Percentiles rank a stretch among this genome's conserved stretches.
Evolutionary conservation across 2,329 filamentous ascomycete genomes (phyloP).

Genomic region (Coniochaeta ligniaria): DNA sequence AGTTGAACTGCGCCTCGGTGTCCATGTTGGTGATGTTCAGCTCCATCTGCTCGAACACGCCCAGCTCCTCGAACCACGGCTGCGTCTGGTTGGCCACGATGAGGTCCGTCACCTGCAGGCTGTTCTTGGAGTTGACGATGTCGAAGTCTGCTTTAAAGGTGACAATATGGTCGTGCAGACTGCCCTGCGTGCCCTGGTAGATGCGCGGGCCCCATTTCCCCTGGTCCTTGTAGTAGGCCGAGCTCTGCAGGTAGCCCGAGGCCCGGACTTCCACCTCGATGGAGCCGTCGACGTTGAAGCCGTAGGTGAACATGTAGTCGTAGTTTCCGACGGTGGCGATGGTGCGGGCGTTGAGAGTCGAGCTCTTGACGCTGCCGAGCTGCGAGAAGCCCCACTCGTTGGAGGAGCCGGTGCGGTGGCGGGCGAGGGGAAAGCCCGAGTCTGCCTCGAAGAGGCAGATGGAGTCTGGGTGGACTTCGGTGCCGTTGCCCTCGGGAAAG

Average conservation of each 20-base stretch:
- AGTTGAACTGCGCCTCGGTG: slow-evolving; percentile 20
- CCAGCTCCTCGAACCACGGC: slow-evolving; percentile 28
- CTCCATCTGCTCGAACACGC: slow-evolving; percentile 25
- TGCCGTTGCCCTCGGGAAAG: slow-evolving; percentile 21
- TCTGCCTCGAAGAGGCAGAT: slow-evolving; percentile 33
- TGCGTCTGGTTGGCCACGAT: slow-evolving; percentile 21
- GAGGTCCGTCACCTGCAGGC: slow-evolving; percentile 24
- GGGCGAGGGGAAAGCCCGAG: slow-evolving; percentile 25
- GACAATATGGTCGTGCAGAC: slow-evolving; percentile 30
- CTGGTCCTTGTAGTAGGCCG: slow-evolving; percentile 25
- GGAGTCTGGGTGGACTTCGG: slow-evolving; percentile 20
- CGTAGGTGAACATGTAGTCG: slow-evolving; percentile 29
- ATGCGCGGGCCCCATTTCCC: slow-evolving; percentile 26
- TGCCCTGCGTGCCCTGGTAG: slow-evolving; percentile 23
- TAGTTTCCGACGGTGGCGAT: slow-evolving; percentile 36
- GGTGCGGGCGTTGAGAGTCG: slow-evolving; percentile 25
- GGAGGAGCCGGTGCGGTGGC: slow-evolving; percentile 20
- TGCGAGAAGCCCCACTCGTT: slow-evolving; percentile 20
- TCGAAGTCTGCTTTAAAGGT: slow-evolving; percentile 34
- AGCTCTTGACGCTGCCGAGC: slow-evolving; percentile 23
- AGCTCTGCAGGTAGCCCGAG: slow-evolving; percentile 28
- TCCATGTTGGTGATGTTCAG: slow-evolving; percentile 14
- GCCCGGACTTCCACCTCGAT: slow-evolving; percentile 29
- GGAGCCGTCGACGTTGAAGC: slow-evolving; percentile 26
- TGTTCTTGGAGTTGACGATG: slow-evolving; percentile 25